Base-by-base conservation (phyloP, 768 basidiomycete genomes). In the Peribolospora baueri region DNA sequence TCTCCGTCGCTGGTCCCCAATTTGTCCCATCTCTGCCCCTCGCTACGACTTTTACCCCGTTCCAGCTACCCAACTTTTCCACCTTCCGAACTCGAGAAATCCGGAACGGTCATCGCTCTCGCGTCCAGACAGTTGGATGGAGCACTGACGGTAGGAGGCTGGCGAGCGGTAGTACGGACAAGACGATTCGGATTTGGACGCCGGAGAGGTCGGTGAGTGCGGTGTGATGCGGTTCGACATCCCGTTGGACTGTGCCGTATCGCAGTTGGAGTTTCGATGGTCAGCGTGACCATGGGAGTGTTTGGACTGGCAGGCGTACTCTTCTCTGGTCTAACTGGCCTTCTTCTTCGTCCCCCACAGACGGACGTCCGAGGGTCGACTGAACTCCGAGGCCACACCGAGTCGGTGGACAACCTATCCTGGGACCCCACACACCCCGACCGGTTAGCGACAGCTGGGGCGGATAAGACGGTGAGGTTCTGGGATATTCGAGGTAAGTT, bases 121-220 rank as follows among this genome's bases (percentile, higher is more conserved):
- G 25, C 1, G 25, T 25, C 25, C 25, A 25, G 25, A 25, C 25
- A 25, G 25, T 25, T 25, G 25, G 25, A 25, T 25, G 60, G 60
- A 61, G 57, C 52, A 48, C 52, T 8, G 60, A 61, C 47, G 60
- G 60, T 0, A 9, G 58, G 4, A 36, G 60, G 5, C 56, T 61
- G 3, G 60, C 58, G 0, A 55, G 57, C 1, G 60, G 57, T 4
- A 50, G 56, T 0, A 42, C 51, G 14, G 57, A 58, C 54, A 50
- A 53, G 56, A 42, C 50, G 4, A 6, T 61, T 3, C 51, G 60
- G 2, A 57, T 61, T 46, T 61, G 54, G 54, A 25, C 56, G 8
- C 60, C 60, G 0, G 60, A 61, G 14, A 61, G 58, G n/a, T 25
- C 25, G 60, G 60, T 58, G 4, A 47, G 59, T 42, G 2, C 6